Base-by-base conservation (phyloP, 1,284 basidiomycete genomes). In the Ustanciosporium gigantosporum region DNA sequence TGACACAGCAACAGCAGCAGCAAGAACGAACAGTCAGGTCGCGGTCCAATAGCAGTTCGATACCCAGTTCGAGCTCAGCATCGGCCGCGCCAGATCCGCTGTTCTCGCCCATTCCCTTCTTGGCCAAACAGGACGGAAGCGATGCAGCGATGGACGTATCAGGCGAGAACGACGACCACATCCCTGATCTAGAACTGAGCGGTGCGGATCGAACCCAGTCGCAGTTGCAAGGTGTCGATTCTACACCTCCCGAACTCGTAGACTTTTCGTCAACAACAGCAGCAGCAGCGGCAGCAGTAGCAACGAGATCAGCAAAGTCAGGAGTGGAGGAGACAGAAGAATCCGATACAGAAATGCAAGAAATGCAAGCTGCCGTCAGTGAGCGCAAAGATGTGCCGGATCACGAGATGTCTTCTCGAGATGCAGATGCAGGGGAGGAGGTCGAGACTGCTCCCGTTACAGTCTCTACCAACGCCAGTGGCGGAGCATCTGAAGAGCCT, bases 21-120 rank as follows among this genome's bases (percentile, higher is more conserved):
- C 9, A 9, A n/a, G n/a, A n/a, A 9, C 27, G n/a, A 9, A 21
- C 25, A 16, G 36, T 15, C 5, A 31, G 46, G 7, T 38, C 34
- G 20, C 36, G 50, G 21, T 45, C 50, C 24, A 25, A 31, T 5
- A 61, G 51, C 17, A 31, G 46, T 1, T 25, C 24, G 2, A n/a
- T n/a, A n/a, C 17, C 15, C 5, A 45, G 14, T 19, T 20, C 11
- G 6, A 44, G 14, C 32, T 9, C 32, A 9, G 32, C 32, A 8
- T 11, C 32, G 32, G 20, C 9, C 9, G 14, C 11, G 17, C 32
- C 32, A 19, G 53, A 64, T 25, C 60, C 60, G 17, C 36, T 64
- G n/a, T 64, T 64, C 19, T 57, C 53, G 24, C 60, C 60, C 3
- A 64, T 64, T 8, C 48, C 60, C 0, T 64, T 64, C 15, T 39